Evolutionary conservation across 176 grass and related monocot species (phyloP).

Genomic region (Stipa capillata): DNA sequence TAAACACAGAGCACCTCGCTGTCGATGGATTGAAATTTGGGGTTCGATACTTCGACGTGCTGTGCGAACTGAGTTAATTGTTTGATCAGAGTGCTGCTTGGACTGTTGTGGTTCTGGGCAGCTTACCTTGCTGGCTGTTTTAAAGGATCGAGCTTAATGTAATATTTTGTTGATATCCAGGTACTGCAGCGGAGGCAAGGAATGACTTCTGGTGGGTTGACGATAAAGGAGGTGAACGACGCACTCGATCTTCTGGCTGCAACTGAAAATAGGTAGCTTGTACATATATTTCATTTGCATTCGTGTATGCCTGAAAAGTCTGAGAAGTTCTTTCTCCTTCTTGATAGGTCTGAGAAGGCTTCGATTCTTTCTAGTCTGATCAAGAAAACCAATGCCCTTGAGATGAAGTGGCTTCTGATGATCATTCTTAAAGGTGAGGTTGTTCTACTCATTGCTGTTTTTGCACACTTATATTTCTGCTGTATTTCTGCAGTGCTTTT

Average conservation of each 20-base stretch:
- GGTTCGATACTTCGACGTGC: neutral
- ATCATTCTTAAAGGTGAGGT: conserved; percentile 86
- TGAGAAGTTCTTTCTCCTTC: conserved; percentile 1
- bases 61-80: neutral
- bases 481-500: neutral
- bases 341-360: conserved; percentile 73
- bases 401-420: conserved; percentile 99
- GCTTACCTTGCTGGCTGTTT: neutral
- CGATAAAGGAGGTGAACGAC: conserved; percentile 87
- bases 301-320: conserved; percentile 4
- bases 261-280: conserved; percentile 69
- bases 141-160: neutral
- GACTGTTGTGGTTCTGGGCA: neutral
- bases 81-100: neutral
- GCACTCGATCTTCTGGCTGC: conserved; percentile 68
- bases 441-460: neutral
- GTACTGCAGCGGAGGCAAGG: conserved; percentile 83
- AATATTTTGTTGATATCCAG: conserved; percentile 27
- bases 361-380: conserved; percentile 65
- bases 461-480: neutral
- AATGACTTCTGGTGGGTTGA: conserved; percentile 69
- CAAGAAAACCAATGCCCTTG: conserved; percentile 85
- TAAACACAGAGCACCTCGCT: neutral
- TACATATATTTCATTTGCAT: conserved; percentile 7
- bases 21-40: neutral